A percentile compares a stretch with the other conserved stretches of the same genome.
Evolutionary conservation across 768 basidiomycete species (phyloP).

Genomic region (Trametes cubensis): DNA sequence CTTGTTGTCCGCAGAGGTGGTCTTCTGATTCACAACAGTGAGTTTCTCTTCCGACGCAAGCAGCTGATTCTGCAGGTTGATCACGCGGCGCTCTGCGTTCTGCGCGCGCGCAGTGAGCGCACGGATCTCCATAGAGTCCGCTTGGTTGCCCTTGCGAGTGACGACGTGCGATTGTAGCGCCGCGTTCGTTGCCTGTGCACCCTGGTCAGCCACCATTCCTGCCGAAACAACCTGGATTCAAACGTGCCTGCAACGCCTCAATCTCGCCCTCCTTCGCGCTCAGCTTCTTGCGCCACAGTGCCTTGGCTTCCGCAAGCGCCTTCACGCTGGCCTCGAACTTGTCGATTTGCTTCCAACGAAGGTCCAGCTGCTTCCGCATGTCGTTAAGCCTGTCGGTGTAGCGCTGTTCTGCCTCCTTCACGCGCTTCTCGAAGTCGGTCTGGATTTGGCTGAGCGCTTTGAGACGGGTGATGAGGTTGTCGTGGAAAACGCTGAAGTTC

Average conservation of each 20-base stretch:
- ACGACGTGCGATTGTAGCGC: slow-evolving; percentile 74
- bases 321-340: slow-evolving; percentile 86
- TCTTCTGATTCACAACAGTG: slow-evolving; percentile 71
- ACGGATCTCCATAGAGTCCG: slow-evolving; percentile 70
- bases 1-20: slow-evolving; percentile 72
- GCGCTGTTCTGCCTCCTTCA: slow-evolving; percentile 74
- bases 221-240: neutral
- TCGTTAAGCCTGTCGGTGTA: slow-evolving; percentile 75
- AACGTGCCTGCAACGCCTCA: slow-evolving; percentile 71
- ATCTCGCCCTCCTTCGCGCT: slow-evolving; percentile 87
- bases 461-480: slow-evolving; percentile 87
- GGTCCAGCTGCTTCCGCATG: slow-evolving; percentile 85
- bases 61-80: slow-evolving; percentile 82
- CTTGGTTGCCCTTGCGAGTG: slow-evolving; percentile 53
- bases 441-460: slow-evolving; percentile 85
- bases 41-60: slow-evolving; percentile 84
- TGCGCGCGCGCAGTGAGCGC: slow-evolving; percentile 72
- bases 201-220: too few species aligned
- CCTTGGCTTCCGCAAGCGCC: slow-evolving; percentile 77
- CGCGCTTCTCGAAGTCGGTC: slow-evolving; percentile 81
- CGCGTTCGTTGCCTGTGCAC: slow-evolving; percentile 70
- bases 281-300: slow-evolving; percentile 81
- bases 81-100: slow-evolving; percentile 87
- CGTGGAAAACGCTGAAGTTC: slow-evolving; percentile 92
- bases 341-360: slow-evolving; percentile 90